Conservation (phyloP, 208 protist genomes). For the Acanthamoeba rhysodes region DNA sequence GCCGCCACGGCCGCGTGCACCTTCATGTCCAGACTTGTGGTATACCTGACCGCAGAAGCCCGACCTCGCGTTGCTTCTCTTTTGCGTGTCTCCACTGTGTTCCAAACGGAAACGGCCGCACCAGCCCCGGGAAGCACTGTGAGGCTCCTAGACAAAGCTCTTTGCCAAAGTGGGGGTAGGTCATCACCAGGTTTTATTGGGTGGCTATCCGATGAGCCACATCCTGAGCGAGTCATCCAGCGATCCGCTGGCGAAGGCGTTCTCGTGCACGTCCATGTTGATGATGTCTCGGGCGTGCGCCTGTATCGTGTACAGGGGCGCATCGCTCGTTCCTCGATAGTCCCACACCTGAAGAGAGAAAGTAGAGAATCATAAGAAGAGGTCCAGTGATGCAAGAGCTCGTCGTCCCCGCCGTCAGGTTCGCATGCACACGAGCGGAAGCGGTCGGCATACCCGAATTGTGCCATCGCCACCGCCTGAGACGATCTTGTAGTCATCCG, state of each 20-base stretch:
- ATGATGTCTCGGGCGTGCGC: constrained; percentile 70
- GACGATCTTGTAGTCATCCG: constrained; percentile 72
- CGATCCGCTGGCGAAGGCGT: constrained; percentile 52
- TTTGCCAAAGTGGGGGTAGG: too few relatives aligned
- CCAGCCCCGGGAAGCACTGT: too few relatives aligned
- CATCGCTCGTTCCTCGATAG: background rate
- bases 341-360: constrained; percentile 5
- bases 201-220: background rate
- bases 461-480: constrained; percentile 30
- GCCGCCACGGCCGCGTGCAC: background rate
- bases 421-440: background rate
- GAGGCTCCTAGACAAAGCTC: too few relatives aligned
- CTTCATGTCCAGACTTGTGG: background rate
- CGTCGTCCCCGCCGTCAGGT: background rate
- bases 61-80: too few relatives aligned
- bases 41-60: too few relatives aligned
- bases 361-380: too few relatives aligned
- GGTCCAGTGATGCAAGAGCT: background rate
- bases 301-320: constrained; percentile 49
- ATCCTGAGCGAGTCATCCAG: constrained; percentile 44
- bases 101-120: too few relatives aligned
- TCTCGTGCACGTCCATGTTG: constrained; percentile 78
- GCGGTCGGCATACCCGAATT: background rate
- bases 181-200: background rate
- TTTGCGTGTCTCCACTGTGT: too few relatives aligned